Conservation (phyloP, 2,329 filamentous ascomycete species). For the Ilyonectria destructans region DNA sequence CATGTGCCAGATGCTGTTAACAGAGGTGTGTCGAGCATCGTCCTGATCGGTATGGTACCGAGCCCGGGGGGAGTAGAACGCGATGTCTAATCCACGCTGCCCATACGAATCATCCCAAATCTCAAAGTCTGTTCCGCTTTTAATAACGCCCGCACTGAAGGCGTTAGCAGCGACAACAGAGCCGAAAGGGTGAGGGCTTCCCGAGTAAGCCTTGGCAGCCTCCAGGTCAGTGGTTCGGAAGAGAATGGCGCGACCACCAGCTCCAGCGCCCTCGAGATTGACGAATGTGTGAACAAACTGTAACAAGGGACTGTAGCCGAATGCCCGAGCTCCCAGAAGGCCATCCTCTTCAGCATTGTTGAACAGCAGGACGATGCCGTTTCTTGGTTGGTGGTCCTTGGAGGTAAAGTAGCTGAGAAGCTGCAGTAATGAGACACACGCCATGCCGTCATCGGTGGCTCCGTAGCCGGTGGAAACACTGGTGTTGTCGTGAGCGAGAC, state of each 20-base stretch:
- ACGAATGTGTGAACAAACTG: constrained; percentile 89
- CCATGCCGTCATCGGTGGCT: constrained; percentile 94
- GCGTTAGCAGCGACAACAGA: constrained; percentile 87
- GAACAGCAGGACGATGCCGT: constrained; percentile 86
- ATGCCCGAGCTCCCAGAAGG: constrained; percentile 88
- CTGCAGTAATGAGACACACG: constrained; percentile 89
- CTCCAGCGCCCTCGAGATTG: constrained; percentile 95
- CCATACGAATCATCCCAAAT: constrained; percentile 85
- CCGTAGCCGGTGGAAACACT: constrained; percentile 93
- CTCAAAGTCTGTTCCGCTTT: constrained; percentile 91
- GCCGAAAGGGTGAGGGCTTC: constrained; percentile 84
- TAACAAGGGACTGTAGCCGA: constrained; percentile 86
- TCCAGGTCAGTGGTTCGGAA: constrained; percentile 93
- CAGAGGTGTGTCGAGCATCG: constrained; percentile 84
- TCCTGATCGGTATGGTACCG: constrained; percentile 95
- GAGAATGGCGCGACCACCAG: constrained; percentile 88
- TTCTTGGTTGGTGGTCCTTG: constrained; percentile 79
- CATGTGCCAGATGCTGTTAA: constrained; percentile 90
- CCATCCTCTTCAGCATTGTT: constrained; percentile 98
- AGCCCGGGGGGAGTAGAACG: constrained; percentile 89
- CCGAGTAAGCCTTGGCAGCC: constrained; percentile 84
- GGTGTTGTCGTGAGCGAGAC: constrained; percentile 35
- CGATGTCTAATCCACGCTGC: constrained; percentile 90
- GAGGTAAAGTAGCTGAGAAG: constrained; percentile 89
- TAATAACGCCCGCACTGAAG: constrained; percentile 84